phyloP scores from a whole-genome alignment of 1,284 basidiomycete species.

The Sutorius eximius region DNA sequence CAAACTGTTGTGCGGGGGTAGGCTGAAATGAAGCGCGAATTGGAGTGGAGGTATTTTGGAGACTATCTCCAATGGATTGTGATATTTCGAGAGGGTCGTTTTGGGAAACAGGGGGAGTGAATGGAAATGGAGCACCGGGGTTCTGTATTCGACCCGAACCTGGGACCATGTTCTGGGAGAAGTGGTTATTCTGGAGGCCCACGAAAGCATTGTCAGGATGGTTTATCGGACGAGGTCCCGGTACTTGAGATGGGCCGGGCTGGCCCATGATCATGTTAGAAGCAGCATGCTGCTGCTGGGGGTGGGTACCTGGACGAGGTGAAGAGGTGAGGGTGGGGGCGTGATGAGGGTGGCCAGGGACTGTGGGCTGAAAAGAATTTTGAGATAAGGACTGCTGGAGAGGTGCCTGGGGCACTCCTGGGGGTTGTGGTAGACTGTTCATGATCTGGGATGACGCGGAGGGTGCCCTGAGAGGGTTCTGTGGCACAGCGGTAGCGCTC shows the following conservation, averaged over 20 bases:
- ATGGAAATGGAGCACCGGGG: constrained; percentile 38
- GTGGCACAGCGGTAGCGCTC: constrained; percentile 40
- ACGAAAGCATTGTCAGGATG: constrained; percentile 51
- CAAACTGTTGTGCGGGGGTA: constrained; percentile 61
- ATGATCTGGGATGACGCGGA: constrained; percentile 48
- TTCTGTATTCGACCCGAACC: constrained; percentile 40
- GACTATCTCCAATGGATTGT: constrained; percentile 42
- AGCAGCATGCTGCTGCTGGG: constrained; percentile 41
- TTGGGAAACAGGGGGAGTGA: constrained; percentile 45
- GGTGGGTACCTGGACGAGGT: constrained; percentile 45
- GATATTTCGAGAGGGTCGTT: constrained; percentile 38
- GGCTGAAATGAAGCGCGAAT: constrained; percentile 45
- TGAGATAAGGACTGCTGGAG: constrained; percentile 45
- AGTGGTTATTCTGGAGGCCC: constrained; percentile 43
- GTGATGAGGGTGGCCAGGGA: constrained; percentile 39
- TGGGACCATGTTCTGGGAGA: constrained; percentile 39
- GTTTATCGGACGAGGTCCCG: constrained; percentile 44
- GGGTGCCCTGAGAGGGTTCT: constrained; percentile 40
- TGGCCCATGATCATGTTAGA: constrained; percentile 43
- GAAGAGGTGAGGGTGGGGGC: constrained; percentile 42
- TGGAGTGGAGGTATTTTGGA: constrained; percentile 39
- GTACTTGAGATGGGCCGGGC: constrained; percentile 45
- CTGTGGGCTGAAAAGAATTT: constrained; percentile 42
- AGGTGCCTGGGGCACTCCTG: constrained; percentile 34
- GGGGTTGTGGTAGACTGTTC: constrained; percentile 50